These are phyloP conservation scores for Kwoniella dejecticola DNA, from an alignment of 768 basidiomycete species.

Conservation along the genomic window DNA sequence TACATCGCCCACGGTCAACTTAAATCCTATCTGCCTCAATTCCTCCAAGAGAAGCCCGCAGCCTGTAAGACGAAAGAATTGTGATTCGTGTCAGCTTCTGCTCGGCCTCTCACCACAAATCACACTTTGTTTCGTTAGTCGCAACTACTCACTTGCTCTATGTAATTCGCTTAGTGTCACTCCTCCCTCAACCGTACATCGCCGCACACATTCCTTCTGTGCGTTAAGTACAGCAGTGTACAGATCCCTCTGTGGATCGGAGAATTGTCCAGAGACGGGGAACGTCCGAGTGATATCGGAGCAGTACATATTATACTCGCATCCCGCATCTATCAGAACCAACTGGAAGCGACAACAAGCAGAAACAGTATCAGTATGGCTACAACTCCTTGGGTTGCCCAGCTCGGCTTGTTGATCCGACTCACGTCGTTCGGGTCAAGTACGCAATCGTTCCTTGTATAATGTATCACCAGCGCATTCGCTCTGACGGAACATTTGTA, in stretches of 20 bases:
- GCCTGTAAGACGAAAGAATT: slow-evolving; percentile 54
- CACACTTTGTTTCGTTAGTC: too few species aligned
- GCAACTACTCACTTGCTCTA: slow-evolving; percentile 59
- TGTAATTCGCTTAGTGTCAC: slow-evolving; percentile 77
- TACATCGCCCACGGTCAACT: slow-evolving; percentile 65
- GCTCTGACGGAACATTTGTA: too few species aligned
- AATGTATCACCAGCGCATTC: slow-evolving; percentile 90
- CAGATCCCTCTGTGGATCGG: slow-evolving; percentile 75
- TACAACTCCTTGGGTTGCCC: too few species aligned
- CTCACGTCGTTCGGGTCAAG: slow-evolving; percentile 68
- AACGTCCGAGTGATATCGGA: slow-evolving; percentile 87
- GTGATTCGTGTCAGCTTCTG: too few species aligned
- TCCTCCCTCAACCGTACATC: slow-evolving; percentile 58
- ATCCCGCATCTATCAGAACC: slow-evolving; percentile 86
- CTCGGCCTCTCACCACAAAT: too few species aligned
- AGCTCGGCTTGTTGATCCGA: too few species aligned
- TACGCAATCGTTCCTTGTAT: slow-evolving; percentile 84
- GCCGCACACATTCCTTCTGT: slow-evolving; percentile 55
- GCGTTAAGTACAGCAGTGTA: slow-evolving; percentile 63
- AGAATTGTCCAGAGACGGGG: slow-evolving; percentile 80
- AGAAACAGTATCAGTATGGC: too few species aligned
- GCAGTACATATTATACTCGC: slow-evolving; percentile 88
- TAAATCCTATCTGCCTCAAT: slow-evolving; percentile 75
- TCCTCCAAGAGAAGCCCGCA: slow-evolving; percentile 69
- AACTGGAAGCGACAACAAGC: slow-evolving; percentile 32